Evolutionary conservation across 108 stramenopile genomes (phyloP).

Genomic region (Epipyxis sp.): DNA sequence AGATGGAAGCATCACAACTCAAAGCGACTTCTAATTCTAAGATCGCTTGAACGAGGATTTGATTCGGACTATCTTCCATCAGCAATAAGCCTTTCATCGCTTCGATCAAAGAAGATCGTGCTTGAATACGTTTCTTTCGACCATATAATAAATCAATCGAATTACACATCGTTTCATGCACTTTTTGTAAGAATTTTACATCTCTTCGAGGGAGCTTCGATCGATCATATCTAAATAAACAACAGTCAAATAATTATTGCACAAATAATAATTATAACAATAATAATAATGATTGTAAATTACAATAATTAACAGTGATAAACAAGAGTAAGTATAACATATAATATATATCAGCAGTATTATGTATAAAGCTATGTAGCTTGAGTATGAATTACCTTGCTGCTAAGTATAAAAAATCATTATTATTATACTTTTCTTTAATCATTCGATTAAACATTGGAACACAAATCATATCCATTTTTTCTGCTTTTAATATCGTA

Average conservation of each 20-base stretch:
- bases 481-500: not conserved
- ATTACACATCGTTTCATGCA: not conserved
- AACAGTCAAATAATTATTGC: no score
- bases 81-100: not conserved
- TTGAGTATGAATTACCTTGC: no score
- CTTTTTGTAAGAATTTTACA: not conserved
- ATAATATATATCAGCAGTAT: no score
- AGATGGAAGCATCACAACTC: not conserved
- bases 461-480: not conserved
- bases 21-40: not conserved
- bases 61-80: not conserved
- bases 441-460: not conserved
- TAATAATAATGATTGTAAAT: no score
- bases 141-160: not conserved
- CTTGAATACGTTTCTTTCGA: not conserved
- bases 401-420: not conserved
- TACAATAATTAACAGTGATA: no score
- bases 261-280: no score
- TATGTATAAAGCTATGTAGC: no score
- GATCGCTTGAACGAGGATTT: not conserved
- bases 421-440: not conserved
- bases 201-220: not conserved
- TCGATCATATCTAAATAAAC: no score
- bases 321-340: no score
- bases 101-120: not conserved